A percentile compares a stretch with the other conserved stretches of the same genome.
phyloP scores from a whole-genome alignment of 495 filamentous ascomycete species.

The Halenospora varia region DNA sequence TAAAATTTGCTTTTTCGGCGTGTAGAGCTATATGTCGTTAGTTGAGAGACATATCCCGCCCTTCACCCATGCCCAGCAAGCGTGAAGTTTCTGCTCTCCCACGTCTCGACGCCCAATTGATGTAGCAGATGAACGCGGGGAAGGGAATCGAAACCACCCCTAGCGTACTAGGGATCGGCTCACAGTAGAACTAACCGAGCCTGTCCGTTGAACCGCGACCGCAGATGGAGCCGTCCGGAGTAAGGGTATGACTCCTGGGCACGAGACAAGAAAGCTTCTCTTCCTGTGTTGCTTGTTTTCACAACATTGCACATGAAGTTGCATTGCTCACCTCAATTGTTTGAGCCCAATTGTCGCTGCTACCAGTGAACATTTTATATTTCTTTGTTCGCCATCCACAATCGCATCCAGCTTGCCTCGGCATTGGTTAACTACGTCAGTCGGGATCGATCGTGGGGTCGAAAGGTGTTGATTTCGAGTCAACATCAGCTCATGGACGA shows the following conservation, averaged over 20 bases:
- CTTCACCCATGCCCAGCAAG: no score
- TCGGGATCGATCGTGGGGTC: slow-evolving; percentile 6
- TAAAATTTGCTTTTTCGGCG: neutral
- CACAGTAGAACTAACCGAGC: neutral
- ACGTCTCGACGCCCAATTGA: no score
- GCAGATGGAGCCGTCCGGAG: no score
- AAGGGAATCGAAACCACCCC: no score
- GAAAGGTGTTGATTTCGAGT: neutral
- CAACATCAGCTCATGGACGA: slow-evolving; percentile 19
- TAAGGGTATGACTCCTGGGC: neutral
- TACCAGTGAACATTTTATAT: neutral
- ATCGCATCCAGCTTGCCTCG: neutral
- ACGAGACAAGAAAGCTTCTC: neutral
- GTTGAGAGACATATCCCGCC: no score
- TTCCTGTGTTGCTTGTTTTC: neutral
- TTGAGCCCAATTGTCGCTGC: neutral
- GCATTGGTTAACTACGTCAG: neutral
- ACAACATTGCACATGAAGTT: neutral
- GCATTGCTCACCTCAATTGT: neutral
- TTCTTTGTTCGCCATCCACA: neutral
- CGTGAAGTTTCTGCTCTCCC: no score
- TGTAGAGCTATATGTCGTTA: neutral
- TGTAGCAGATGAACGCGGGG: no score
- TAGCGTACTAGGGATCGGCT: no score
- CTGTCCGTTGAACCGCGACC: neutral